Base-by-base conservation (phyloP, 306 rosid genomes). In the Myrica gale region DNA sequence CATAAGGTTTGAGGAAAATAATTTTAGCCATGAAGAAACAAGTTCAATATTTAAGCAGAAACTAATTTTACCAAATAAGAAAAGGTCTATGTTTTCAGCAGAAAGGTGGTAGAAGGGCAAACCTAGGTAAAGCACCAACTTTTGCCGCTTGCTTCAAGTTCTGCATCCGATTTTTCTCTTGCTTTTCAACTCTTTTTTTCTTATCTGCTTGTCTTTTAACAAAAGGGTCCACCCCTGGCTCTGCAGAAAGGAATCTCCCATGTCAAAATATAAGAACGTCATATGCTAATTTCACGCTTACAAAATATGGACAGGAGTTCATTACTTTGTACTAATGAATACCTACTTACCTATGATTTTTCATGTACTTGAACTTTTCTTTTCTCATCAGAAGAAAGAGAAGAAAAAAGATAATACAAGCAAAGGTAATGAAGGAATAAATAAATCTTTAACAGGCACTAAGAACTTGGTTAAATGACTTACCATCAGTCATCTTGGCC, bases 41-140 rank as follows among this genome's bases (percentile, higher is more conserved):
- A 8, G 55, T 44, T 47, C 15, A 54, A 77, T 6, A 60, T 56
- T 51, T 19, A 23, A 17, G 17, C 37, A 43, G 10, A 17, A 61
- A 52, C 21, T 26, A 58, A 65, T 15, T 26, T 7, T 15, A 82
- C 54, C 43, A 71, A 67, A 68, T 17, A 44, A 56, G 50, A 41
- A 58, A 72, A 44, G 2, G 45, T 72, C 62, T 47, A 46, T 76
- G 68, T 74, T 9, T 71, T 65, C 47, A 21, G 78, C 1, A 39
- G 55, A 78, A 48, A 51, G 67, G 71, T 43, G 9, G 72, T 61
- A 68, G 56, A 75, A 74, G 47, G 74, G 60, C 16, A 83, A 61
- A 95, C 99, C 99, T 90, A 65, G 98, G 99, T 71, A 95, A 82
- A 76, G 91, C 90, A 76, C 97, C 99, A 47, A 81, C 86, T 81